Base-by-base conservation (phyloP, 805 yeast species). In the Pichia scutulata region DNA sequence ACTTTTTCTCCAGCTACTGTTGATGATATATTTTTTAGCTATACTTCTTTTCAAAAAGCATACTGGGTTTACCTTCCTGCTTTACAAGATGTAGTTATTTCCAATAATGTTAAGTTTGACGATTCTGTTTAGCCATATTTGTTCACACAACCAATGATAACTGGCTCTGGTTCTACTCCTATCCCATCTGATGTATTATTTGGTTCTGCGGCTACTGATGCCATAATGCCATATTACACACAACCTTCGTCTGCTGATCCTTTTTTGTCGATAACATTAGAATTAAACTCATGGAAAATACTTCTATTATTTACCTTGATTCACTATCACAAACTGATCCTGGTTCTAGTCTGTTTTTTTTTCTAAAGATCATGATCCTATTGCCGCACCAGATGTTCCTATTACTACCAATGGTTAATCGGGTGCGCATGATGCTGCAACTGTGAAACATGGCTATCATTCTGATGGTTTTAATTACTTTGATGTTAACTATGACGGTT, bases 51-150 rank as follows among this genome's bases (percentile, higher is more conserved):
- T 9, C 45, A 44, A n/a, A 49, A 41, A 41, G 48, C 52, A 12
- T 49, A 49, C 33, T 26, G 52, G 2, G 37, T 39, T 25, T 49
- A 40, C 41, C 25, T 44, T 28, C 48, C 48, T n/a, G 7, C 19
- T 4, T 16, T 49, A 4, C 12, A 19, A 36, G 52, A 39, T 41
- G 30, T 64, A 69, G 36, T 56, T 25, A 19, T 36, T 25, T 42
- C 49, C n/a, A 46, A 46, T 37, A 46, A 46, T 28, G 49, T 46
- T 10, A 46, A 22, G 23, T 46, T 46, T 30, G 21, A 30, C 23
- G 43, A 46, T 28, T 1, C 1, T 10, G 30, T 41, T 16, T 46
- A 41, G 22, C 49, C 25, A 22, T 28, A 23, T 22, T 23, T 40
- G 18, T 12, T 40, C 13, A 40, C 4, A 21, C 43, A 28, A 28